A percentile compares a stretch with the other conserved stretches of the same genome.
Evolutionary conservation across 768 basidiomycete genomes (phyloP).

Genomic region (Amanita fuliginea): DNA sequence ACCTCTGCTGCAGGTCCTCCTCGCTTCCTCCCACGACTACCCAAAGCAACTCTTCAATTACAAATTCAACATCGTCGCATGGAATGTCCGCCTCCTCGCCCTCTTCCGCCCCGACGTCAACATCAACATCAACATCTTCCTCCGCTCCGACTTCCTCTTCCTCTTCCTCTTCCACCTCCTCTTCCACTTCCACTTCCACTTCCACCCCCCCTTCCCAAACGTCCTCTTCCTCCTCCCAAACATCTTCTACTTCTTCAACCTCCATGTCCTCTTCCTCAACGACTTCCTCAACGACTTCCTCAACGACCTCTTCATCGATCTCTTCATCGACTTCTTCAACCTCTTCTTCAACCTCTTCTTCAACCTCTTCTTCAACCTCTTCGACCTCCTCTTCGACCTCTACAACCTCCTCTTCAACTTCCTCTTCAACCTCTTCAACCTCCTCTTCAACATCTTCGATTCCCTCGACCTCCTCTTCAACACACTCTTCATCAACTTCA

Average conservation of each 20-base stretch:
- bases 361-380: slow-evolving; percentile 12
- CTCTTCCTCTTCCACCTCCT: slow-evolving; percentile 1
- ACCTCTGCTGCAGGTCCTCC: background rate
- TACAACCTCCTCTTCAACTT: background rate
- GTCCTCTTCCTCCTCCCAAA: background rate
- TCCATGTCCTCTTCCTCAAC: background rate
- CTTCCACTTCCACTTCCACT: background rate
- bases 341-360: background rate
- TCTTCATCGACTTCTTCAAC: slow-evolving; percentile 6
- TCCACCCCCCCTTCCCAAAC: background rate
- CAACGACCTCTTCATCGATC: background rate
- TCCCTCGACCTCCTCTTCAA: background rate
- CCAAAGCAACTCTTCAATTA: slow-evolving; percentile 6
- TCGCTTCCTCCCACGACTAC: slow-evolving; percentile 4
- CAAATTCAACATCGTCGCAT: slow-evolving; percentile 10
- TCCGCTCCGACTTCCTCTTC: slow-evolving; percentile 9
- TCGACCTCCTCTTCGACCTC: slow-evolving; percentile 10
- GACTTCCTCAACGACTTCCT: slow-evolving; percentile 8
- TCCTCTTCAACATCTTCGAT: background rate
- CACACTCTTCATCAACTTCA: background rate
- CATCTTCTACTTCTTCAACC: background rate
- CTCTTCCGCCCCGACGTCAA: slow-evolving; percentile 1
- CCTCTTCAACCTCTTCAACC: slow-evolving; percentile 5
- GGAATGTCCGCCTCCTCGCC: slow-evolving; percentile 3
- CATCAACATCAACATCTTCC: slow-evolving; percentile 4